A percentile compares a stretch with the other conserved stretches of the same genome.
These are phyloP conservation scores for Ilyonectria robusta DNA, from an alignment of 2,329 filamentous ascomycete genomes.

Conservation along the genomic window DNA sequence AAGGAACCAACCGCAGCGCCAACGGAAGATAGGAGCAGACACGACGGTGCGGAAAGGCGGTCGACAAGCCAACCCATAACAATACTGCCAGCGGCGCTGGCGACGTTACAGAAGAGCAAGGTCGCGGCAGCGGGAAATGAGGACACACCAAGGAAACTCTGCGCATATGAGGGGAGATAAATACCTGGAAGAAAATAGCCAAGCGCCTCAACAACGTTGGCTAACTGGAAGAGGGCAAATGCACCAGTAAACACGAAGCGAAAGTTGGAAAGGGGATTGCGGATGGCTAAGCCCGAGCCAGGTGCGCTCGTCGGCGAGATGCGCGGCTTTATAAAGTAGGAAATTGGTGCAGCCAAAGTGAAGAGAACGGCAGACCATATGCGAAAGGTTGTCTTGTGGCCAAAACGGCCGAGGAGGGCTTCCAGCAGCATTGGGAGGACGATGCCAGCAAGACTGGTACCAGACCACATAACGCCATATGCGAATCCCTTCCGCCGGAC, in stretches of 20 bases:
- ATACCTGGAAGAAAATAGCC: constrained; percentile 73
- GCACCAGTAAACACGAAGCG: constrained; percentile 64
- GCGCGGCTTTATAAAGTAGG: constrained; percentile 67
- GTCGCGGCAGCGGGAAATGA: constrained; percentile 65
- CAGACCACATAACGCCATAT: constrained; percentile 67
- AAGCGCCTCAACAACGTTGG: constrained; percentile 68
- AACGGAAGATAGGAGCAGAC: constrained; percentile 67
- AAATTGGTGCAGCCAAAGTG: constrained; percentile 63
- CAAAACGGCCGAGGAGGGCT: constrained; percentile 1
- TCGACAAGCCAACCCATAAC: constrained; percentile 61
- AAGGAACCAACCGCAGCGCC: constrained; percentile 68
- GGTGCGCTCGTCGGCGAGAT: constrained; percentile 53
- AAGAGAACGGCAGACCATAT: constrained; percentile 64
- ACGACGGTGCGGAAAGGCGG: constrained; percentile 62
- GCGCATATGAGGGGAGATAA: constrained; percentile 69
- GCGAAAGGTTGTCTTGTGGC: constrained; percentile 9
- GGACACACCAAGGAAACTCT: constrained; percentile 58
- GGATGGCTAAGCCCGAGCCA: constrained; percentile 42
- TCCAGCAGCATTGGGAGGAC: constrained; percentile 17
- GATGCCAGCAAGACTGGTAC: constrained; percentile 16
- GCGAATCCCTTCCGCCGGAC: constrained; percentile 55
- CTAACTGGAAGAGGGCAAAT: constrained; percentile 68
- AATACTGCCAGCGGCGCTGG: constrained; percentile 67
- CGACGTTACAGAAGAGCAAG: constrained; percentile 68
- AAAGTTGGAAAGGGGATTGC: constrained; percentile 48